Percentiles rank a stretch among this genome's conserved stretches.
Evolutionary conservation across 768 basidiomycete genomes (phyloP).

Genomic region (Gloeopeniophorella convolvens): DNA sequence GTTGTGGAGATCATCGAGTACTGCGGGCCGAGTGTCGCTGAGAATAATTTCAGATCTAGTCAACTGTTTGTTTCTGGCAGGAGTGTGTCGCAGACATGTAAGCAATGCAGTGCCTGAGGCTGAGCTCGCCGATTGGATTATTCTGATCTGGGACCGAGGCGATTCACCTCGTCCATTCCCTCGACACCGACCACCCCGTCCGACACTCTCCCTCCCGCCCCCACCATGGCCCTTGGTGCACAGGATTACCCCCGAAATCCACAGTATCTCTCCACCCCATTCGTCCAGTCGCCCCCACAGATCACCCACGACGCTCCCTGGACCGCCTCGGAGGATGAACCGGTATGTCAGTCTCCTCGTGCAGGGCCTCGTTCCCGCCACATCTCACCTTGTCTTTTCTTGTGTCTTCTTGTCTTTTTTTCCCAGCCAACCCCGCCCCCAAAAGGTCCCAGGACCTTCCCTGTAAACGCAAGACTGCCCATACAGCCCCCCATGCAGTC

Average conservation of each 20-base stretch:
- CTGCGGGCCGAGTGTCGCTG: no score
- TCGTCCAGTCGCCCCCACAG: slow-evolving; percentile 2
- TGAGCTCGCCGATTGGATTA: no score
- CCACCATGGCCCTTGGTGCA: slow-evolving; percentile 14
- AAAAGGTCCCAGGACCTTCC: slow-evolving; percentile 32
- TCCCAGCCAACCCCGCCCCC: slow-evolving; percentile 43
- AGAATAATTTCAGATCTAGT: no score
- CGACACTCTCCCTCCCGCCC: background rate
- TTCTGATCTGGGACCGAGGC: no score
- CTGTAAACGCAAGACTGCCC: slow-evolving; percentile 37
- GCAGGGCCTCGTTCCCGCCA: background rate
- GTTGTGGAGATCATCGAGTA: no score
- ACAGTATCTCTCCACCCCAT: slow-evolving; percentile 6
- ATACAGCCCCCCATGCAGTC: no score
- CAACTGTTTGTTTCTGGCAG: no score
- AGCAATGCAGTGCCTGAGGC: no score
- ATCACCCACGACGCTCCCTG: slow-evolving; percentile 17
- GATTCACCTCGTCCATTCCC: background rate
- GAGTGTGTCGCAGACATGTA: no score
- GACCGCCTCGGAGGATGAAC: slow-evolving; percentile 18
- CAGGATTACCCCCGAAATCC: slow-evolving; percentile 11
- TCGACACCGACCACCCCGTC: no score
- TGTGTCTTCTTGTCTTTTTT: background rate
- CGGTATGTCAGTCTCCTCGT: slow-evolving; percentile 10
- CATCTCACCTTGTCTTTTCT: background rate